phyloP scores from a whole-genome alignment of 2,329 filamentous ascomycete genomes.

The Kalaharituber pfeilii region DNA sequence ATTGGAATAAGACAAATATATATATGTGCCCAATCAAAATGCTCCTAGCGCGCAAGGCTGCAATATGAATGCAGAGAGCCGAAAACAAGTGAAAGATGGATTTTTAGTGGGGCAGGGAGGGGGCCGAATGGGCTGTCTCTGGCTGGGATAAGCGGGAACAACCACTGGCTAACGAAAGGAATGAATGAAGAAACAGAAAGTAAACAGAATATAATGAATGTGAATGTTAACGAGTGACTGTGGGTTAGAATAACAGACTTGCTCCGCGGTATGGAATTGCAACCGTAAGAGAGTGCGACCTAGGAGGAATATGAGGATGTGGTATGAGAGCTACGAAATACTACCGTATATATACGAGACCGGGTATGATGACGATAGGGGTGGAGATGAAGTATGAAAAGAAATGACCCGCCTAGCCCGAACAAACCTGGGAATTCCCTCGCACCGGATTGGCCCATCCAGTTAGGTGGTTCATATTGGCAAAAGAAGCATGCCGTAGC shows the following conservation, averaged over 20 bases:
- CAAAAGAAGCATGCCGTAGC: background rate
- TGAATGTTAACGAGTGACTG: background rate
- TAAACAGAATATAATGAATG: background rate
- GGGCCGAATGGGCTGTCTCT: background rate
- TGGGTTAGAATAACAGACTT: too few relatives aligned
- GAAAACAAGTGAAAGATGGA: background rate
- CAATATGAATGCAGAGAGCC: background rate
- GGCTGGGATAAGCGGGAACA: background rate
- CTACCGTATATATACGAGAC: background rate
- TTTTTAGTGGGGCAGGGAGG: background rate
- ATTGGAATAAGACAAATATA: background rate
- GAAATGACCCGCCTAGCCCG: background rate
- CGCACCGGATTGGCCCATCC: background rate
- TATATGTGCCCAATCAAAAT: background rate
- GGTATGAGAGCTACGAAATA: background rate
- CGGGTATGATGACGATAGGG: background rate
- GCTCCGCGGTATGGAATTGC: too few relatives aligned
- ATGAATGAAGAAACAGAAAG: background rate
- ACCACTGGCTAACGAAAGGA: background rate
- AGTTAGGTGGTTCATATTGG: background rate
- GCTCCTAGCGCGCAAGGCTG: background rate
- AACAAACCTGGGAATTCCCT: background rate
- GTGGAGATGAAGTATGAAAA: background rate
- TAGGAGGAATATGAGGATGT: too few relatives aligned
- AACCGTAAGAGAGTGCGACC: too few relatives aligned